Base-by-base conservation (phyloP, 441 rosid species). In the Arabidopsis hybrid region DNA sequence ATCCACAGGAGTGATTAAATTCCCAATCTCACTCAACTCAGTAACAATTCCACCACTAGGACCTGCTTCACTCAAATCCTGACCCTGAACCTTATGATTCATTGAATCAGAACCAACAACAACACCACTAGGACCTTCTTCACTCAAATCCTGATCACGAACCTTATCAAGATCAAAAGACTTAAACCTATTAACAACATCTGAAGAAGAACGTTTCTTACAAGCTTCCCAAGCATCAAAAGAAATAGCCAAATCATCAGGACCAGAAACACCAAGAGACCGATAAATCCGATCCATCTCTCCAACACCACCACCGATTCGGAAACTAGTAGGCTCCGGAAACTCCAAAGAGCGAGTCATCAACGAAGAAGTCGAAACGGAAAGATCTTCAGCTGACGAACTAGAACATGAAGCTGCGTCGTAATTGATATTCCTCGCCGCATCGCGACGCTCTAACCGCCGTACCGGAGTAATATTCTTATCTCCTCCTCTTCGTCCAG, bases 201-300 rank as follows among this genome's bases (percentile, higher is more conserved):
- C 96, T 13, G 95, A 87, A 2, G 90, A 45, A 0, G 94, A 89
- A 51, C 92, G 89, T 43, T 75, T 69, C 84, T 82, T 88, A 70
- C 80, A 82, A 8, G 89, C 90, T 79, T 85, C 91, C 99, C 99
- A 92, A 11, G 78, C 90, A 12, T 82, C 92, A 31, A 65, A 35
- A 16, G 99, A 91, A 12, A 94, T 92, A 3, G 83, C 82, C 52
- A 90, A 91, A 80, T 90, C 99, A 0, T 90, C 99, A 18, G 89
- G 89, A 1, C 97, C 91, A 7, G 85, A 49, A 21, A 94, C 65
- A 6, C 94, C 97, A 14, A 94, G 53, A 51, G 80, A 82, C 69
- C 71, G 80, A 50, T 76, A 88, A 56, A 94, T 85, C 61, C 77
- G 87, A 71, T 88, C 90, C 68, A 94, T 75, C 73, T 94, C 97